Conservation (phyloP, 2,329 filamentous ascomycete species). For the Plenodomus lindquistii region DNA sequence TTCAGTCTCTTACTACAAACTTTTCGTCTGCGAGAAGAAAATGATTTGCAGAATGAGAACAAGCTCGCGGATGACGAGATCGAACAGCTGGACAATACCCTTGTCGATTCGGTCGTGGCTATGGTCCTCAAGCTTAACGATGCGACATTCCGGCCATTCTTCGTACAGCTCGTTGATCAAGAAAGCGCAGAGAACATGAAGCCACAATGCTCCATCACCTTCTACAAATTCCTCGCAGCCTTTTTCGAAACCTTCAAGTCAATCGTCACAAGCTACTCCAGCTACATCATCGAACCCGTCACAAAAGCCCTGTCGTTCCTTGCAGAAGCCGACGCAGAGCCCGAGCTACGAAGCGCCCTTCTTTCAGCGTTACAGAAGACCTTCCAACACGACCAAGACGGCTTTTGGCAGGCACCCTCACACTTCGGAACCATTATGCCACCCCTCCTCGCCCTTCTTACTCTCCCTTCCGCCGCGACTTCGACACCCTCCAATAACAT, state of each 20-base stretch:
- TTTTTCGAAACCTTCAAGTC: slow-evolving; percentile 90
- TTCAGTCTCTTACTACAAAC: slow-evolving; percentile 62
- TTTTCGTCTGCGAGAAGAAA: slow-evolving; percentile 64
- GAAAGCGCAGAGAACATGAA: slow-evolving; percentile 34
- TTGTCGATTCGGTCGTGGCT: slow-evolving; percentile 75
- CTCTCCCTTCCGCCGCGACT: slow-evolving; percentile 18
- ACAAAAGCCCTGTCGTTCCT: slow-evolving; percentile 62
- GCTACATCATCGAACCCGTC: slow-evolving; percentile 78
- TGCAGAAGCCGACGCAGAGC: slow-evolving; percentile 46
- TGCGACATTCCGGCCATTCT: slow-evolving; percentile 87
- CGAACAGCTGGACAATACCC: slow-evolving; percentile 62
- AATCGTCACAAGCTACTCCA: slow-evolving; percentile 89
- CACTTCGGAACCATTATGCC: slow-evolving; percentile 77
- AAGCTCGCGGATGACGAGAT: slow-evolving; percentile 56
- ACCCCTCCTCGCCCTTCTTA: slow-evolving; percentile 68
- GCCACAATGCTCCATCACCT: slow-evolving; percentile 65
- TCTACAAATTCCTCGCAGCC: slow-evolving; percentile 77
- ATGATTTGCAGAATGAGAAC: slow-evolving; percentile 44
- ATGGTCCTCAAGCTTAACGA: slow-evolving; percentile 98
- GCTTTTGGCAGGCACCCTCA: slow-evolving; percentile 91
- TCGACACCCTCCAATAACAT: slow-evolving; percentile 29
- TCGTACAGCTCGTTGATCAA: slow-evolving; percentile 85
- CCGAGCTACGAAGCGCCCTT: slow-evolving; percentile 69
- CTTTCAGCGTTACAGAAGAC: slow-evolving; percentile 73
- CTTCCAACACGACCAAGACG: slow-evolving; percentile 89